Evolutionary conservation across 768 basidiomycete species (phyloP).

Genomic region (Russula compacta): DNA sequence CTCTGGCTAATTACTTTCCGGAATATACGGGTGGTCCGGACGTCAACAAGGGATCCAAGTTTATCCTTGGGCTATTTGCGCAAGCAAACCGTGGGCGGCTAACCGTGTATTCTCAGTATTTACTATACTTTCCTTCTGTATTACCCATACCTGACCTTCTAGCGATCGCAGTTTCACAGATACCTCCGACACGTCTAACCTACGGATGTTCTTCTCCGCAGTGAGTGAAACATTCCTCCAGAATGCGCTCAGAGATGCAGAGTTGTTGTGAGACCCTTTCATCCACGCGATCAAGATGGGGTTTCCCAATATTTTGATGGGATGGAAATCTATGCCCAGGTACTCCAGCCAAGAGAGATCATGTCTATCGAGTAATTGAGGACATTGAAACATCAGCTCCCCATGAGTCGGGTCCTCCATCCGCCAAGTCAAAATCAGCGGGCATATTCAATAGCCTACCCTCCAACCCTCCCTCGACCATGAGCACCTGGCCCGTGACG

Average conservation of each 20-base stretch:
- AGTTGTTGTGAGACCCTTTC: background rate
- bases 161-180: background rate
- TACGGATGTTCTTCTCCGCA: background rate
- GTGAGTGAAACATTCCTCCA: background rate
- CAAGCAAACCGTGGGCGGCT: slow-evolving; percentile 30
- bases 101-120: background rate
- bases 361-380: no score
- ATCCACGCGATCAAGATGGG: no score
- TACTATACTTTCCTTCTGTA: background rate
- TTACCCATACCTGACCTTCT: background rate
- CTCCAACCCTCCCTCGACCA: no score
- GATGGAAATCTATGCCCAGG: no score
- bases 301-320: no score
- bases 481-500: no score
- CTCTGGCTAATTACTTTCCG: slow-evolving; percentile 30
- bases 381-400: no score
- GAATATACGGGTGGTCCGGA: slow-evolving; percentile 37
- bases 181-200: background rate
- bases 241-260: background rate
- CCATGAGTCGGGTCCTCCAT: no score
- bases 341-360: no score
- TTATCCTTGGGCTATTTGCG: slow-evolving; percentile 40
- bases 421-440: no score
- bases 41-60: slow-evolving; percentile 38
- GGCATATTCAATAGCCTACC: no score